A percentile compares a stretch with the other conserved stretches of the same genome.
Conservation (phyloP, 768 basidiomycete genomes). For the Leccinum sublutescens region DNA sequence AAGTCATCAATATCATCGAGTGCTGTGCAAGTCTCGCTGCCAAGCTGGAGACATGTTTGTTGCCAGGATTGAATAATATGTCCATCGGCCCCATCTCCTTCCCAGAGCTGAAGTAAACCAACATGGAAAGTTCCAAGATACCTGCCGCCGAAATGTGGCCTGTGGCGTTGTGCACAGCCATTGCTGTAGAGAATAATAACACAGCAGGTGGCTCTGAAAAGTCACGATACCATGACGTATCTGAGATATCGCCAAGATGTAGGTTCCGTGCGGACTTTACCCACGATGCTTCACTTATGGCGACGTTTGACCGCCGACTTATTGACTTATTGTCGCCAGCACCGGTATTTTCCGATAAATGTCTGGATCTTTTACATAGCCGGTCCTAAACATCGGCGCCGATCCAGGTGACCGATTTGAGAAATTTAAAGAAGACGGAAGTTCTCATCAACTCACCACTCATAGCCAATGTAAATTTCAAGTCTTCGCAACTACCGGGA, state of each 20-base stretch:
- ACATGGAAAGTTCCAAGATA: constrained; percentile 6
- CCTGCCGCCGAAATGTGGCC: not conserved
- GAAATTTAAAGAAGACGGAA: not conserved
- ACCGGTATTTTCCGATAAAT: not conserved
- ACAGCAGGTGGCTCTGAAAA: constrained; percentile 14
- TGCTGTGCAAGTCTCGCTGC: not conserved
- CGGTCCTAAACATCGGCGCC: constrained; percentile 4
- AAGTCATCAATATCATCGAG: not conserved
- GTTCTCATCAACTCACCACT: not conserved
- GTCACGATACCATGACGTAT: not conserved
- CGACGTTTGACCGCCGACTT: constrained; percentile 11
- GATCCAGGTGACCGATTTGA: constrained; percentile 6
- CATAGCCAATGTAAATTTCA: not conserved
- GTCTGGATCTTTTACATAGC: not conserved
- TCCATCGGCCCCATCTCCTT: not conserved
- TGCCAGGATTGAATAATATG: not conserved
- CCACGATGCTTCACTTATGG: constrained; percentile 4
- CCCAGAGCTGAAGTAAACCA: not conserved
- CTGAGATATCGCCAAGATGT: constrained; percentile 11
- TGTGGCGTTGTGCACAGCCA: constrained; percentile 12
- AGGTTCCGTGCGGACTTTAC: constrained; percentile 7
- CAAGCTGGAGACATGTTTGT: not conserved
- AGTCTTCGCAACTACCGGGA: not conserved
- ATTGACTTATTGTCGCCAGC: not conserved
- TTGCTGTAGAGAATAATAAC: constrained; percentile 7